Percentiles rank a stretch among this genome's conserved stretches.
These are phyloP conservation scores for Passalora sequoiae DNA, from an alignment of 2,329 filamentous ascomycete genomes.

Conservation along the genomic window DNA sequence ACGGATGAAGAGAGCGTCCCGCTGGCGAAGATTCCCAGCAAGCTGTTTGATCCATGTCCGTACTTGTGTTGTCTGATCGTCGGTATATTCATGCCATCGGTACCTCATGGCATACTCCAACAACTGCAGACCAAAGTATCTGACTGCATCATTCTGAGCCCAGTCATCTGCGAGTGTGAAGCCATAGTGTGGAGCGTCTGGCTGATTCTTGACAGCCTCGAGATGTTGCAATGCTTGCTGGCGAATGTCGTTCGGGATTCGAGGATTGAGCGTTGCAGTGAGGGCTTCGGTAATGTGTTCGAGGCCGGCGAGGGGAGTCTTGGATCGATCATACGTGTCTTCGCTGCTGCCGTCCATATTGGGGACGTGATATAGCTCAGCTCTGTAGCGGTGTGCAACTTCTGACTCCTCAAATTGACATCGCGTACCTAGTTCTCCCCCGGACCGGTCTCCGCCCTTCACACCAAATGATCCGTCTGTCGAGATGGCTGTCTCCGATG, in stretches of 20 bases:
- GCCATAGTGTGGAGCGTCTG: slow-evolving; percentile 77
- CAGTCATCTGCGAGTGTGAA: slow-evolving; percentile 74
- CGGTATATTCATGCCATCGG: slow-evolving; percentile 68
- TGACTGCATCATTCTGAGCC: slow-evolving; percentile 71
- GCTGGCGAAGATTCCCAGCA: slow-evolving; percentile 62
- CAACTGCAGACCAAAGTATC: slow-evolving; percentile 89
- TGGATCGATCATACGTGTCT: slow-evolving; percentile 17
- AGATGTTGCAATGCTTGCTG: slow-evolving; percentile 79
- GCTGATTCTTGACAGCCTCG: slow-evolving; percentile 73
- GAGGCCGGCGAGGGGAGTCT: slow-evolving; percentile 36
- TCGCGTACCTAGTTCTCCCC: background rate
- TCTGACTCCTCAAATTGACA: background rate
- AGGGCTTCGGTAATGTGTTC: slow-evolving; percentile 76
- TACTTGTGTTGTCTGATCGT: slow-evolving; percentile 62
- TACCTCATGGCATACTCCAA: slow-evolving; percentile 87
- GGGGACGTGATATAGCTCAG: background rate
- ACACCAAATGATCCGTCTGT: background rate
- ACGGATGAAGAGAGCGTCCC: slow-evolving; percentile 75
- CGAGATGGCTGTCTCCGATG: background rate
- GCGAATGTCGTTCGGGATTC: slow-evolving; percentile 74
- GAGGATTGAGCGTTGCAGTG: slow-evolving; percentile 77
- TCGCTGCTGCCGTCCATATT: slow-evolving; percentile 15
- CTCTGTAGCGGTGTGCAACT: background rate
- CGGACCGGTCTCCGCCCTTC: background rate
- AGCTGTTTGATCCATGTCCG: slow-evolving; percentile 74